phyloP scores from a whole-genome alignment of 202 grass and related monocot species.

The Zoysia matrella region DNA sequence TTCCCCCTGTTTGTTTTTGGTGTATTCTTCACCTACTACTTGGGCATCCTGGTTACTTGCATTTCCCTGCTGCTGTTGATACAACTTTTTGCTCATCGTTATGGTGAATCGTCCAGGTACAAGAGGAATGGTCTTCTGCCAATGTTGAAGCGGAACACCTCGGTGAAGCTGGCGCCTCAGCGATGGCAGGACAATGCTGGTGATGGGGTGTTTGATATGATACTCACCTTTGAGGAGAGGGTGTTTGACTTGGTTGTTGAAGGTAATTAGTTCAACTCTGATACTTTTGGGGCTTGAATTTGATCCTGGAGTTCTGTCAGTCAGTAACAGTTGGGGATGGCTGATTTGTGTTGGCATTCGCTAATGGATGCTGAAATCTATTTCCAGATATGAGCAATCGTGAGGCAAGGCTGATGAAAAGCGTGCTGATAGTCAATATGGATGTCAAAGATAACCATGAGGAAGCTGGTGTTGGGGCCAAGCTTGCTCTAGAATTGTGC shows the following conservation, averaged over 20 bases:
- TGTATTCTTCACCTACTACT: background rate
- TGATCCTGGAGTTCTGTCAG: background rate
- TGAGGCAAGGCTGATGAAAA: no score
- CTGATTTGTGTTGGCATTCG: slow-evolving; percentile 27
- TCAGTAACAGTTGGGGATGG: background rate
- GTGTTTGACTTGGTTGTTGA: slow-evolving; percentile 85
- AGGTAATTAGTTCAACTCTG: slow-evolving; percentile 50
- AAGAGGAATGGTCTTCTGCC: slow-evolving; percentile 94
- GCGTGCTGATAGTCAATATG: no score
- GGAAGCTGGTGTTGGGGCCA: no score
- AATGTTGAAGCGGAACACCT: slow-evolving; percentile 91
- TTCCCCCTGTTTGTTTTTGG: background rate
- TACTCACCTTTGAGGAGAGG: slow-evolving; percentile 92
- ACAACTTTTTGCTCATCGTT: background rate
- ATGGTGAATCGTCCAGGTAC: slow-evolving; percentile 57
- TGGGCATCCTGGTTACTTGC: background rate
- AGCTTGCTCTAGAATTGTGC: slow-evolving; percentile 64
- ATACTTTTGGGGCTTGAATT: background rate
- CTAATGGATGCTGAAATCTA: no score
- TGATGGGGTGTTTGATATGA: slow-evolving; percentile 80
- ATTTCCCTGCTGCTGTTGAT: background rate
- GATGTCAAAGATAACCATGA: no score
- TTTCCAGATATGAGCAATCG: no score
- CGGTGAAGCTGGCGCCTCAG: slow-evolving; percentile 79
- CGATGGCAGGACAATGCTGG: slow-evolving; percentile 84